Evolutionary conservation across 176 grass and related monocot species (phyloP).

Genomic region (Ensete ventricosum): DNA sequence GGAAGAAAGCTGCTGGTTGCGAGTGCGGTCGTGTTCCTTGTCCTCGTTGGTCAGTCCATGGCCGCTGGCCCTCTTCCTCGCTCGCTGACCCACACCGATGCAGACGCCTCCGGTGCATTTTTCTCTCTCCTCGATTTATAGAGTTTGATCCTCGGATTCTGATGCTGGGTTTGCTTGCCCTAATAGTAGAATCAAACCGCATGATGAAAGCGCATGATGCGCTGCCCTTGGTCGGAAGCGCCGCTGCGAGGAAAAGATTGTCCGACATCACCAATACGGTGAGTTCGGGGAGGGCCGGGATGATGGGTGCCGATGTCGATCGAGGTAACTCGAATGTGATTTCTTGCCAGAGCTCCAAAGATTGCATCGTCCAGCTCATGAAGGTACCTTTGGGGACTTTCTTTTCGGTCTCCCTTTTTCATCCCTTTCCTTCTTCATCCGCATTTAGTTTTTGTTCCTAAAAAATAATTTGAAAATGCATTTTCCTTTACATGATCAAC

Average conservation of each 20-base stretch:
- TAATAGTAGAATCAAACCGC: too few species aligned
- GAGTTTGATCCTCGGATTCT: neutral
- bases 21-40: too few species aligned
- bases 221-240: neutral
- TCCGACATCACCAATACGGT: constrained; percentile 46
- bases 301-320: neutral
- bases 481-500: neutral
- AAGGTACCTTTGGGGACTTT: constrained; percentile 26
- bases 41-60: neutral
- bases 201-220: too few species aligned
- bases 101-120: neutral
- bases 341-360: constrained; percentile 15
- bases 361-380: constrained; percentile 15
- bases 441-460: too few species aligned
- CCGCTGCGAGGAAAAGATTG: neutral
- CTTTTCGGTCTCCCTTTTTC: neutral
- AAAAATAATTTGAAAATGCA: neutral
- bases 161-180: too few species aligned
- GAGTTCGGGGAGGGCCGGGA: constrained; percentile 14
- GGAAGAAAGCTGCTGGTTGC: too few species aligned
- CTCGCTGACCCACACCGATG: neutral
- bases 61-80: neutral
- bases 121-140: neutral
- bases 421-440: too few species aligned
- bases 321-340: neutral